These are phyloP conservation scores for Artemisia tridentata DNA, from an alignment of 129 eudicot genomes.

Conservation along the genomic window DNA sequence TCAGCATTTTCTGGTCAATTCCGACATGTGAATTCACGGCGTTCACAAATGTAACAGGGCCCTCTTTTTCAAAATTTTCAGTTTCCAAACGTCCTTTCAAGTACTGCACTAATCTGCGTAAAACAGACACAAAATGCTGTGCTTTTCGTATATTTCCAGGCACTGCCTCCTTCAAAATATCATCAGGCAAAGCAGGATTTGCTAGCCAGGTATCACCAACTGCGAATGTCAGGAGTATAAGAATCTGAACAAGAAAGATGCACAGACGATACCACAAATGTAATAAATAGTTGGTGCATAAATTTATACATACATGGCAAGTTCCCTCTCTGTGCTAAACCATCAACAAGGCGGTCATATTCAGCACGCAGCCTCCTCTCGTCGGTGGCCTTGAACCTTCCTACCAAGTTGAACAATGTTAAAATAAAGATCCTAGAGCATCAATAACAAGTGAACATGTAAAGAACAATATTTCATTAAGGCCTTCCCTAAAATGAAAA, in stretches of 20 bases:
- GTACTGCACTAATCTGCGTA: slow-evolving; percentile 91
- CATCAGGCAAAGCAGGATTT: slow-evolving; percentile 91
- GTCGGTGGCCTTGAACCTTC: slow-evolving; percentile 98
- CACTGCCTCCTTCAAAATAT: slow-evolving; percentile 91
- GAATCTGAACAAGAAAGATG: not conserved
- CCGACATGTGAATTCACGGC: slow-evolving; percentile 78
- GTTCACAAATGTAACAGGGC: slow-evolving; percentile 87
- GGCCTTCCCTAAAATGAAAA: not conserved
- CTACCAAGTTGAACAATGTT: slow-evolving; percentile 64
- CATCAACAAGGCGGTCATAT: slow-evolving; percentile 92
- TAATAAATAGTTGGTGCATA: not conserved
- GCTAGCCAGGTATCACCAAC: slow-evolving; percentile 89
- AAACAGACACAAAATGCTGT: slow-evolving; percentile 84
- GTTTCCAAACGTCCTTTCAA: slow-evolving; percentile 77
- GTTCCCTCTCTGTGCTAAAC: slow-evolving; percentile 89
- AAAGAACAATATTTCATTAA: not conserved
- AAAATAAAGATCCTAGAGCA: slow-evolving; percentile 26
- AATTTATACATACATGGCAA: slow-evolving; percentile 55
- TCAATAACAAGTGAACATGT: not conserved
- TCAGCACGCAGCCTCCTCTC: slow-evolving; percentile 90
- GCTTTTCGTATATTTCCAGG: slow-evolving; percentile 95
- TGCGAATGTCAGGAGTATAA: slow-evolving; percentile 28
- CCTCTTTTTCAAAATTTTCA: slow-evolving; percentile 90
- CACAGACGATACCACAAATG: not conserved
- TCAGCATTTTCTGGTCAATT: slow-evolving; percentile 88